Base-by-base conservation (phyloP, 2,329 filamentous ascomycete genomes). In the Trematosphaeria pertusa region DNA sequence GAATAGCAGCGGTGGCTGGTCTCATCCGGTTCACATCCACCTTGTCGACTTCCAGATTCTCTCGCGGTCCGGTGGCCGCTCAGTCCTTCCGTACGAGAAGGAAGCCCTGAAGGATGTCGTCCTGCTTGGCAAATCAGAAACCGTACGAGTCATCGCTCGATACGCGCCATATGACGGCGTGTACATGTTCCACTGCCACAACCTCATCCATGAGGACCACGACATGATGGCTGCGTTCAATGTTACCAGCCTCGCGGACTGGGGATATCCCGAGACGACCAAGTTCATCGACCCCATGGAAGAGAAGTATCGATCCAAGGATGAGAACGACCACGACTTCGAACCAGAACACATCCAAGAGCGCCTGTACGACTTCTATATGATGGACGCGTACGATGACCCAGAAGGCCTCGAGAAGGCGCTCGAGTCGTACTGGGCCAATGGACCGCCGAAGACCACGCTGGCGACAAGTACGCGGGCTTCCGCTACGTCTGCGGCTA, bases 21-120 rank as follows among this genome's bases (percentile, higher is more conserved):
- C 75, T 1, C 81, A 84, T 56, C 81, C 80, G 1, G 65, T 74
- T 30, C 82, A 85, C 62, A 75, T 84, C 35, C 82, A 85, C 58
- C 72, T 84, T 2, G 75, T 86, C 46, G 82, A 85, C 57, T 80
- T 85, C 66, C 75, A 79, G 45, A 75, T 85, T 36, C 56, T 84
- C 15, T 72, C 69, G 5, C 79, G 82, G 14, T 74, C 64, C 0
- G 76, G 77, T 7, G 73, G 73, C 12, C 60, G 64, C 5, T 58
- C 64, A 14, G 75, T 84, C 3, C 64, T 76, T 43, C 71, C 76
- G 0, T 84, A 85, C 56, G 82, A 85, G 64, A 71, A 72, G 1
- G 76, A 73, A 3, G 81, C 78, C 0, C 73, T 84, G 6, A 84
- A 85, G 66, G 81, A 85, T 52, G 79, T 83, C 1, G 81, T 84